Base-by-base conservation (phyloP, 257 asterid species). In the Cruciata laevipes region DNA sequence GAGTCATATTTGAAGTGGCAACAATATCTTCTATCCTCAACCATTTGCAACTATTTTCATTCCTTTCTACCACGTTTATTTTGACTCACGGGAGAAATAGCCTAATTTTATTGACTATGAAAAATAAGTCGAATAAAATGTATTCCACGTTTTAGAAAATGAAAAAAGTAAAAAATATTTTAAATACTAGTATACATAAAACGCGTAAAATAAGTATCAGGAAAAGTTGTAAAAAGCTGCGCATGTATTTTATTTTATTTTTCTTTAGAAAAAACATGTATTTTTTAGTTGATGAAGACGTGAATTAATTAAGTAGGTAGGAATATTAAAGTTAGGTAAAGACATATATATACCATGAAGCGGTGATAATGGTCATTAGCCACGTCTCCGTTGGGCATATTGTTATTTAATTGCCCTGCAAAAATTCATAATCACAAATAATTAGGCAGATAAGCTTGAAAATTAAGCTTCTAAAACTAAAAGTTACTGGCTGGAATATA, bases 311-410 rank as follows among this genome's bases (percentile, higher is more conserved):
- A 27, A 27, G 30, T 40, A 11, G 51, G 55, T 0, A 47, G 0
- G 20, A 47, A 47, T 6, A 47, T 47, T 14, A 44, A 47, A n/a
- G 61, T 30, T 30, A 20, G 20, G n/a, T 53, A 21, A 21, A 53
- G 1, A 0, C 60, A 0, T n/a, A n/a, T n/a, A n/a, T n/a, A n/a
- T 82, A 88, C 97, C 96, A 82, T 63, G 79, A 76, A 88, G 31
- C 84, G 91, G 78, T 88, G 91, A 80, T 88, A 91, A 77, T 88
- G 90, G 76, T 91, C 95, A 77, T 82, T 87, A 16, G 96, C 91
- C 38, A 88, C 37, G 76, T 82, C 80, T 65, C 86, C 96, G 69
- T 60, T 82, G 14, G 68, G 80, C 72, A 83, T 85, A 78, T 16
- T 47, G 52, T 86, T 80, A 10, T 20, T 27, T 52, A 84, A 69